Base-by-base conservation (phyloP, 306 rosid species). In the Cicer arietinum region DNA sequence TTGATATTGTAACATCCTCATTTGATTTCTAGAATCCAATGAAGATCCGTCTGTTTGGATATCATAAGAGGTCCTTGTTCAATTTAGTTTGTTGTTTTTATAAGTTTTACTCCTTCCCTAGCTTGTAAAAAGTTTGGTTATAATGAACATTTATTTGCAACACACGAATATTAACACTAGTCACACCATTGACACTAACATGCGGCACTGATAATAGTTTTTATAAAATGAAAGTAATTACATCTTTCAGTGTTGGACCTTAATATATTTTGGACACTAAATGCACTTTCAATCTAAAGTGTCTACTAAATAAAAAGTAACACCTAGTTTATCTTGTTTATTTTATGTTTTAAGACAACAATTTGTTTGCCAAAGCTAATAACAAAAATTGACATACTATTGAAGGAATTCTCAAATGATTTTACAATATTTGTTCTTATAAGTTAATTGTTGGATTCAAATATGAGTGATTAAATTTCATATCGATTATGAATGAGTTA, bases 1-100 rank as follows among this genome's bases (percentile, higher is more conserved):
- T 78, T 78, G 81, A 14, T 44, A 14, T 40, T 73, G 56, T 47
- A 42, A 41, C 45, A 51, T 67, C 69, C 16, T 60, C 52, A 35
- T 18, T 22, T 60, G 25, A 3, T 17, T 75, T 73, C n/a, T 67
- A 56, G 68, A 73, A 30, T 74, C 69, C 62, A 35, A 37, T 64
- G 44, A 45, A 56, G 88, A 77, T 57, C 64, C 44, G 48, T 54
- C 53, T 74, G 43, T 81, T 54, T 79, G 71, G 44, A 45, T 61
- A 37, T 71, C 10, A 9, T 58, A 7, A 7, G 74, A 44, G 37
- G 14, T 76, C 62, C 44, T 37, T 53, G 44, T 74, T 58, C 57
- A 25, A 17, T 77, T 74, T 52, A 62, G 25, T 54, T 52, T 37
- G 39, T 56, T 68, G 20, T 22, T 10, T 10, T 11, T 3, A 30